phyloP scores from a whole-genome alignment of 1,284 basidiomycete genomes.

The Malassezia sp. region DNA sequence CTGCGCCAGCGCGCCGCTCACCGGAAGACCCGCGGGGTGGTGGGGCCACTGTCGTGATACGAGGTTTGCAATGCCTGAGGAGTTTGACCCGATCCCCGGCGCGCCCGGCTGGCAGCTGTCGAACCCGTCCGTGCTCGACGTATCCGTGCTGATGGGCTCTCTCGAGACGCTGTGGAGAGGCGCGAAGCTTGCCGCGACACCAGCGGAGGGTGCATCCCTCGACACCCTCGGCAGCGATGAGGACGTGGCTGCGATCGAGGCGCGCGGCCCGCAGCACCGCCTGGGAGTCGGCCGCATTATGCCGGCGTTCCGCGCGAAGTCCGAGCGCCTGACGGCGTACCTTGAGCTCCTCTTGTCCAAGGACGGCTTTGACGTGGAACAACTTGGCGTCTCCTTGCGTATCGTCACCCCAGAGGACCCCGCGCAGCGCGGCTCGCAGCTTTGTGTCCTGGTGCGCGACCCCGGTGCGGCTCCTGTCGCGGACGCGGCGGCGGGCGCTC shows the following conservation, averaged over 20 bases:
- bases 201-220: background rate
- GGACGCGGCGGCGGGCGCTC: background rate
- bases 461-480: background rate
- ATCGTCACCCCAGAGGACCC: slow-evolving; percentile 34
- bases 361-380: slow-evolving; percentile 26
- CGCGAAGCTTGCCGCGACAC: background rate
- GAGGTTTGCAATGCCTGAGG: slow-evolving; percentile 78
- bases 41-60: slow-evolving; percentile 84
- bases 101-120: slow-evolving; percentile 93
- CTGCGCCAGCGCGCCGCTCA: slow-evolving; percentile 10
- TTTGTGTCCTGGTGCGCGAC: slow-evolving; percentile 23
- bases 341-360: slow-evolving; percentile 26
- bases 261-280: no score
- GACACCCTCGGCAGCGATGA: background rate
- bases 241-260: no score
- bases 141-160: slow-evolving; percentile 47
- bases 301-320: slow-evolving; percentile 29
- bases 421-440: slow-evolving; percentile 30
- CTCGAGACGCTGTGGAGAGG: slow-evolving; percentile 18
- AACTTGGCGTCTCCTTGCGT: slow-evolving; percentile 17
- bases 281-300: slow-evolving; percentile 32
- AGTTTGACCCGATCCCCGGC: slow-evolving; percentile 70
- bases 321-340: slow-evolving; percentile 33
- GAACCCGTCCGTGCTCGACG: slow-evolving; percentile 72
- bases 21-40: slow-evolving; percentile 75